Percentiles rank a stretch among this genome's conserved stretches.
Conservation (phyloP, 208 protist genomes). For the Acanthamoeba divionensis region DNA sequence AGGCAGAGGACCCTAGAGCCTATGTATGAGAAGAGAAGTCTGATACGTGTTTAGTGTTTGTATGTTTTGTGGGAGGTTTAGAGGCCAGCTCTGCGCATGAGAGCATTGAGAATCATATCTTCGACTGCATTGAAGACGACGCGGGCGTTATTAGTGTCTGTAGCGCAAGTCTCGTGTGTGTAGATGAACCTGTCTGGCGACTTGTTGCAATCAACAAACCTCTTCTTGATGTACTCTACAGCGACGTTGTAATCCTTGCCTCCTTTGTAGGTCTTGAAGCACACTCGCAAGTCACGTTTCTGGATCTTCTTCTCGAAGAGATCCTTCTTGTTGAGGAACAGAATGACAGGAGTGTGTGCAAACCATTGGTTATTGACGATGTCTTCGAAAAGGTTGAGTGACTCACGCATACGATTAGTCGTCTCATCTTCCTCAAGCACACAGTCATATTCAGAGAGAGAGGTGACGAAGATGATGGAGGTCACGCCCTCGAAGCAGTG, state of each 20-base stretch:
- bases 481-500: conserved; percentile 86
- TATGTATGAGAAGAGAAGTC: no score
- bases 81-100: neutral
- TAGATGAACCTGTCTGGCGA: conserved; percentile 73
- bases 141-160: conserved; percentile 81
- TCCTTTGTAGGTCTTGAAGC: conserved; percentile 75
- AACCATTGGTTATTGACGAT: conserved; percentile 80
- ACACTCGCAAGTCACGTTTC: conserved; percentile 59
- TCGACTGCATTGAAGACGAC: conserved; percentile 80
- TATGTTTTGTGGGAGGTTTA: no score
- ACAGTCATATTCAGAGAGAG: conserved; percentile 79
- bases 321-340: conserved; percentile 86
- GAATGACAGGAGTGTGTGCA: conserved; percentile 77
- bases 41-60: no score
- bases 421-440: conserved; percentile 81
- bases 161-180: conserved; percentile 81
- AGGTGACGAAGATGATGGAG: conserved; percentile 79
- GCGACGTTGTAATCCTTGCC: conserved; percentile 62
- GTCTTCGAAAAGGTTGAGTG: conserved; percentile 78
- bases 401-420: conserved; percentile 81
- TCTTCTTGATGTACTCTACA: conserved; percentile 71
- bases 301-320: conserved; percentile 82
- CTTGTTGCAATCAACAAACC: conserved; percentile 72
- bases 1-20: no score
- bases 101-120: conserved; percentile 70